These are phyloP conservation scores for Sphenostylis stenocarpa DNA, from an alignment of 306 rosid genomes.

Conservation along the genomic window DNA sequence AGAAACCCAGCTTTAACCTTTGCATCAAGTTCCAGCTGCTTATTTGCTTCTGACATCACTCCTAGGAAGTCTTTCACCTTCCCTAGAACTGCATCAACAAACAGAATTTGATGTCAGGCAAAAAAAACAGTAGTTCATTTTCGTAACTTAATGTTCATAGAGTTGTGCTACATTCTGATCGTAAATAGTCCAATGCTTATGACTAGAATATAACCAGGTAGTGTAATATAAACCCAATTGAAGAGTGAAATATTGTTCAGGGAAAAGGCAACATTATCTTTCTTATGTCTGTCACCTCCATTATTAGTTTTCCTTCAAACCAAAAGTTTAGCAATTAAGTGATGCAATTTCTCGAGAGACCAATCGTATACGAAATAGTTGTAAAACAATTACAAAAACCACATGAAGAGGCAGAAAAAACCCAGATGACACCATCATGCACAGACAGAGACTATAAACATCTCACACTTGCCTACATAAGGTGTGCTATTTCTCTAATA, in stretches of 20 bases:
- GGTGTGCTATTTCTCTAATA: not conserved
- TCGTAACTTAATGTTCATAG: not conserved
- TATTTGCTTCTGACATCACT: conserved; percentile 78
- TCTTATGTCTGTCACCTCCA: not conserved
- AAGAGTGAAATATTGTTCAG: not conserved
- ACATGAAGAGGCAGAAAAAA: not conserved
- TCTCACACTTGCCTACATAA: not conserved
- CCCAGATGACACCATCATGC: not conserved
- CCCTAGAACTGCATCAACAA: conserved; percentile 37
- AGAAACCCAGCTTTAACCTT: conserved; percentile 55
- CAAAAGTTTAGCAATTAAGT: not conserved
- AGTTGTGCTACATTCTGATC: not conserved
- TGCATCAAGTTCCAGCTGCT: conserved; percentile 53
- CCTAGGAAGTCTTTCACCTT: conserved; percentile 62
- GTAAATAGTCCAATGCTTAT: not conserved
- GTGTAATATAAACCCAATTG: not conserved
- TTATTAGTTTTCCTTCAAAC: not conserved
- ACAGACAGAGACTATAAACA: not conserved
- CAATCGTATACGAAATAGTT: not conserved
- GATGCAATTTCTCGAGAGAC: not conserved
- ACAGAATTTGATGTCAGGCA: not conserved
- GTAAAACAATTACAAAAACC: not conserved
- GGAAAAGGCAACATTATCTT: not conserved
- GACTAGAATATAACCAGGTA: not conserved
- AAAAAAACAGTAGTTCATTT: not conserved